Conservation (phyloP, 2,329 filamentous ascomycete genomes). For the Emericellopsis cladophorae region DNA sequence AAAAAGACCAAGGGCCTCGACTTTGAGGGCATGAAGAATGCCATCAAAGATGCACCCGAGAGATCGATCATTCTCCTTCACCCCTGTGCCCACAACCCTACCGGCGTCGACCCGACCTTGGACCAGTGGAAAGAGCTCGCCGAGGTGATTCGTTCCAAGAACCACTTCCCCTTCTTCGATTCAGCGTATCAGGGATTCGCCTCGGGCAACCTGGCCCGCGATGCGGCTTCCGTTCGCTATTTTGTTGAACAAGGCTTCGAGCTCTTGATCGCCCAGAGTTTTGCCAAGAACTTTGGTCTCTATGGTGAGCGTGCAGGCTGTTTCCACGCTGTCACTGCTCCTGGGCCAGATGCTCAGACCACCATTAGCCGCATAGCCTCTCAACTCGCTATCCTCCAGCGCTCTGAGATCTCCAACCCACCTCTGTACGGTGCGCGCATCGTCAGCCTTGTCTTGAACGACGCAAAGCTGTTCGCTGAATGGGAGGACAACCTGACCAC, state of each 20-base stretch:
- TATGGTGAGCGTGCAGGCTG: slow-evolving; percentile 94
- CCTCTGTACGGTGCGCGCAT: slow-evolving; percentile 90
- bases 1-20: slow-evolving; percentile 82
- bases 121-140: slow-evolving; percentile 94
- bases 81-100: slow-evolving; percentile 96
- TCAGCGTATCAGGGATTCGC: slow-evolving; percentile 96
- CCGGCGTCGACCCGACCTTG: slow-evolving; percentile 84
- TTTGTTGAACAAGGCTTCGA: slow-evolving; percentile 89
- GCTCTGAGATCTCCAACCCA: slow-evolving; percentile 94
- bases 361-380: slow-evolving; percentile 58
- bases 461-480: slow-evolving; percentile 66
- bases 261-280: slow-evolving; percentile 80
- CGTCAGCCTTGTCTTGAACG: slow-evolving; percentile 73
- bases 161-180: slow-evolving; percentile 97
- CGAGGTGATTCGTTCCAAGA: slow-evolving; percentile 58
- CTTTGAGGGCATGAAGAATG: slow-evolving; percentile 72
- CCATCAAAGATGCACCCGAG: slow-evolving; percentile 58
- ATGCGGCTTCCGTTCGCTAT: slow-evolving; percentile 87
- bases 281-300: slow-evolving; percentile 96
- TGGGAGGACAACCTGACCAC: slow-evolving; percentile 87
- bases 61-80: slow-evolving; percentile 84
- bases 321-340: slow-evolving; percentile 82
- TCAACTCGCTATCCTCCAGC: slow-evolving; percentile 87
- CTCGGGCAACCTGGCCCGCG: slow-evolving; percentile 72
- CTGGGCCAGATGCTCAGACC: slow-evolving; percentile 52